Evolutionary conservation across 2,329 filamentous ascomycete species (phyloP), one percentile per base, ranked within the genome.

Genomic region (Ascochyta pisi): DNA sequence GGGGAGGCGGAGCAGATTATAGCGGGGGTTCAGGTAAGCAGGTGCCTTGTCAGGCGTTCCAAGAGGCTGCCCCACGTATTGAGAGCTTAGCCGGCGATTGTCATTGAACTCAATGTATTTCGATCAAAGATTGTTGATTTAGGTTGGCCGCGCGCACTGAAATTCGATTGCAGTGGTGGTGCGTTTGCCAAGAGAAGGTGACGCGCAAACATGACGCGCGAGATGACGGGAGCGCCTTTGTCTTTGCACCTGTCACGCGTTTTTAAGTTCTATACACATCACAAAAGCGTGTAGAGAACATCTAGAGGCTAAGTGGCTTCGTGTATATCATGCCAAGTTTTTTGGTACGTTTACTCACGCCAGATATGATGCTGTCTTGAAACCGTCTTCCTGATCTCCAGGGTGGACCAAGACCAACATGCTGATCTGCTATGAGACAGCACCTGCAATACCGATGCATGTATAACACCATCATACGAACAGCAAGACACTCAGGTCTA

Each of bases 21-120:
- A 27, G 46, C 40, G 53, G 47, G 19, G 53, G 42, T 38, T n/a
- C 16, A 16, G 12, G 29, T 50, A 16, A 39, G 41, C 53, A 45
- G 39, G 12, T 12, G 53, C 47, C 53, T 50, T 38, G 38, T 37
- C 19, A 56, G 53, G 47, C 53, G 26, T 13, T 47, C 53, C 24
- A 26, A 42, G 15, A 51, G 53, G 42, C 46, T 31, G 13, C 44
- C 19, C n/a, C 27, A 6, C 24, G 5, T 27, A 7, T 41, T 26
- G 12, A 6, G 6, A 15, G 39, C 22, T 41, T 6, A 9, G 7
- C 10, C 27, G n/a, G 24, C 23, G n/a, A 12, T n/a, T 7, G 7
- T 16, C 23, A 16, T 27, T 5, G 15, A 41, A 9, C 7, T 19
- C 5, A n/a, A 3, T 8, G 7, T 9, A 15, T 16, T 16, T n/a